Percentiles rank a stretch among this genome's conserved stretches.
Conservation (phyloP, 2,329 filamentous ascomycete genomes). For the Periconia macrospinosa region DNA sequence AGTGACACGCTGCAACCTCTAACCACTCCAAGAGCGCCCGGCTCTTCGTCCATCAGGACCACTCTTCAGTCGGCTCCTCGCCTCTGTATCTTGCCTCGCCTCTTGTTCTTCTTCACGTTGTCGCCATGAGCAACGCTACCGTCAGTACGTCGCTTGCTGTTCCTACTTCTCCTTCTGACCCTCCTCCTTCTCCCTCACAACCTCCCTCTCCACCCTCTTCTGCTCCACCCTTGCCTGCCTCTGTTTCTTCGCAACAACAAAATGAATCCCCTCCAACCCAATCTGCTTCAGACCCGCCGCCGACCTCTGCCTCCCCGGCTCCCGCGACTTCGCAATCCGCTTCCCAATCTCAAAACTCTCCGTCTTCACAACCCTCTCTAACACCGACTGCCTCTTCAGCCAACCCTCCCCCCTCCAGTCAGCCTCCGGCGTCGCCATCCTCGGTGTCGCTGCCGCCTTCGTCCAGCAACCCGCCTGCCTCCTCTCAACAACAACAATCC, state of each 20-base stretch:
- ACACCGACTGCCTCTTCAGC: conserved; percentile 21
- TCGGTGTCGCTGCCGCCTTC: conserved; percentile 2
- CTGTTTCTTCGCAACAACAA: not conserved
- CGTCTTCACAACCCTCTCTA: conserved; percentile 8
- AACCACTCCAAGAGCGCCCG: not conserved
- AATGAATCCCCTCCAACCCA: conserved; percentile 10
- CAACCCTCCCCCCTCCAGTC: conserved; percentile 13
- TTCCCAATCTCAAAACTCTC: not conserved
- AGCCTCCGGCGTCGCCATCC: conserved; percentile 12
- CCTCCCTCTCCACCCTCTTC: conserved; percentile 11
- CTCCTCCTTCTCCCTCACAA: conserved; percentile 13
- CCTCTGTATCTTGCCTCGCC: not conserved
- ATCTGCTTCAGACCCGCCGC: conserved; percentile 12
- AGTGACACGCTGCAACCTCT: not conserved
- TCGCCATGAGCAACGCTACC: conserved; percentile 32
- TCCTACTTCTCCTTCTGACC: conserved; percentile 12
- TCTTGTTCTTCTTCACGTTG: conserved; percentile 14
- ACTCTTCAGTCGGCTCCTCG: not conserved
- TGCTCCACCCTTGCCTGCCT: conserved; percentile 11
- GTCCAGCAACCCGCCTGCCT: not conserved
- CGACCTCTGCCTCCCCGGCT: conserved; percentile 13
- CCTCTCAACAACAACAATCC: conserved; percentile 8
- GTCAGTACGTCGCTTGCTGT: conserved; percentile 37
- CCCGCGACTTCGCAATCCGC: conserved; percentile 9
- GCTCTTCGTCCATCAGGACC: conserved; percentile 8